Conservation (phyloP, 129 eudicot species). For the Daucus carota region DNA sequence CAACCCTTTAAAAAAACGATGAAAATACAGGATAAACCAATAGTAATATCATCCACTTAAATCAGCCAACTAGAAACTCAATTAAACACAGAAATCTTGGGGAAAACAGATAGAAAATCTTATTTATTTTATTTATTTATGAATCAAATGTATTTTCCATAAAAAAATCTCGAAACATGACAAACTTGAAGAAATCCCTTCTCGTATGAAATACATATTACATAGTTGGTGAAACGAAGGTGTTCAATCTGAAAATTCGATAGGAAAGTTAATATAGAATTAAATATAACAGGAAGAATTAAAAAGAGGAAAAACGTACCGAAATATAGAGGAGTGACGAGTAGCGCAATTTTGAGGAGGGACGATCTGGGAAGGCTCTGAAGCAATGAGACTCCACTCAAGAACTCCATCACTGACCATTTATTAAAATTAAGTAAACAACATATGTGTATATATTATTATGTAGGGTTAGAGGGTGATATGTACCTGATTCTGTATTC, state of each 20-base stretch:
- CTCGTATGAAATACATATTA: too few species aligned
- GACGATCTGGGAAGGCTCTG: slow-evolving; percentile 53
- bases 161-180: not conserved
- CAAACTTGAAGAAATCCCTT: too few species aligned
- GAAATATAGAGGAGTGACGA: slow-evolving; percentile 24
- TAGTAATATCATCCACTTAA: not conserved
- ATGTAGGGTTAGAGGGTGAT: not conserved
- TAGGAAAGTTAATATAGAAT: not conserved
- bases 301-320: slow-evolving; percentile 24
- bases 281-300: not conserved
- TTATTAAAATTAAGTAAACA: too few species aligned
- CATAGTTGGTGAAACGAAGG: not conserved
- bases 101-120: not conserved
- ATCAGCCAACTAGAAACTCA: not conserved
- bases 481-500: not conserved
- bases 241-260: not conserved
- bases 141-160: not conserved
- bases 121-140: too few species aligned
- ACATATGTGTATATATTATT: too few species aligned
- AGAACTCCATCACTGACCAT: slow-evolving; percentile 43
- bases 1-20: not conserved
- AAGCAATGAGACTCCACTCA: slow-evolving; percentile 49
- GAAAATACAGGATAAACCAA: not conserved
- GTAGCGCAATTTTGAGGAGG: slow-evolving; percentile 30
- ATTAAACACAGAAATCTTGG: not conserved